These are phyloP conservation scores for Marasmius tenuissimus DNA, from an alignment of 1,284 basidiomycete genomes.

Conservation along the genomic window DNA sequence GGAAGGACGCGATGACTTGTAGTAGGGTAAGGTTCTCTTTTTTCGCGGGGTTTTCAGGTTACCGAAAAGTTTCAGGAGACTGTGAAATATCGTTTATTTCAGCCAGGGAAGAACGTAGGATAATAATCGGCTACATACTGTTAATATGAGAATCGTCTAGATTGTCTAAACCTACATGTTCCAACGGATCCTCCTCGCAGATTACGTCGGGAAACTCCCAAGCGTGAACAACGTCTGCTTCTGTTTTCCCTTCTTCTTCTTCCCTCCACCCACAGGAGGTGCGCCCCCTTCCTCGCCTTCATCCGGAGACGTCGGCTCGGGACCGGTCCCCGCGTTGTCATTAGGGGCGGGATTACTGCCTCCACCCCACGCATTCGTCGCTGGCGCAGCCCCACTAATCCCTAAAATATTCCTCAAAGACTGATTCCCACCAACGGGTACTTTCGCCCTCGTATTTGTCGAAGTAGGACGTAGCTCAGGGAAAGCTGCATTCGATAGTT, in stretches of 20 bases:
- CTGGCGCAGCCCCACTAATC: slow-evolving; percentile 38
- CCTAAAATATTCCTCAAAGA: slow-evolving; percentile 75
- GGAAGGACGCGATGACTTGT: no score
- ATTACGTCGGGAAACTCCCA: slow-evolving; percentile 60
- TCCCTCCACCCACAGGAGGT: slow-evolving; percentile 43
- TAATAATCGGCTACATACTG: no score
- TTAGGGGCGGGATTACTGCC: slow-evolving; percentile 3
- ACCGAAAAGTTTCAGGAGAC: no score
- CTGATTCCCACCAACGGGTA: slow-evolving; percentile 62
- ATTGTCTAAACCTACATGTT: no score
- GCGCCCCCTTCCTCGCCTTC: slow-evolving; percentile 1
- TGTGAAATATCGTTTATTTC: no score
- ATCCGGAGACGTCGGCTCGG: not conserved
- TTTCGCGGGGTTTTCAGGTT: no score
- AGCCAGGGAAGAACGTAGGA: no score
- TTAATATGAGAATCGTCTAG: no score
- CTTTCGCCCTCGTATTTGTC: slow-evolving; percentile 40
- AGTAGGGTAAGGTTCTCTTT: no score
- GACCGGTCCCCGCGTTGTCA: slow-evolving; percentile 16
- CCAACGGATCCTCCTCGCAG: not conserved
- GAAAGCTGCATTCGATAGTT: slow-evolving; percentile 62
- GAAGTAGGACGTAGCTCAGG: slow-evolving; percentile 61
- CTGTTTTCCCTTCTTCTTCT: slow-evolving; percentile 81
- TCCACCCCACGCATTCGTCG: slow-evolving; percentile 49
- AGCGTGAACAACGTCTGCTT: slow-evolving; percentile 82